These are phyloP conservation scores for Thelonectria discophora DNA, from an alignment of 2,329 filamentous ascomycete species.

Conservation along the genomic window DNA sequence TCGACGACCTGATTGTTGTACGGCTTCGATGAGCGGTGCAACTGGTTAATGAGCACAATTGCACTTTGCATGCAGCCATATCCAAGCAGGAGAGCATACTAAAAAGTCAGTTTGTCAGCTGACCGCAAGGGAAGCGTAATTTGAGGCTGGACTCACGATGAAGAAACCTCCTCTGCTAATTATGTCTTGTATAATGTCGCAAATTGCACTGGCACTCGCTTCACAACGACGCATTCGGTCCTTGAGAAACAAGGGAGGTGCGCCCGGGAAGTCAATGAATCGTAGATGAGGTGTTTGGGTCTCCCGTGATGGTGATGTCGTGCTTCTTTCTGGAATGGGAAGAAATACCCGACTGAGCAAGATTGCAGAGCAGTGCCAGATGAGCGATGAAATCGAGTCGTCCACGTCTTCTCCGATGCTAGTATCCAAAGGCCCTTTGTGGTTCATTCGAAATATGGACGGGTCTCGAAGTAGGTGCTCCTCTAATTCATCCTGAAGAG, in stretches of 20 bases:
- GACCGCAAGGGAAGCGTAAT: background rate
- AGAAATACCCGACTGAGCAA: slow-evolving; percentile 17
- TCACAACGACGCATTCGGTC: slow-evolving; percentile 22
- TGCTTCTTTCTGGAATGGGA: slow-evolving; percentile 9
- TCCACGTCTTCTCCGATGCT: background rate
- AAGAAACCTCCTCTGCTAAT: slow-evolving; percentile 11
- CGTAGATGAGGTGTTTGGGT: background rate
- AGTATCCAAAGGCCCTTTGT: background rate
- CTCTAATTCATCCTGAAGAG: slow-evolving; percentile 12
- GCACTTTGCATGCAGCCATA: slow-evolving; percentile 17
- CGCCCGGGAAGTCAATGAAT: slow-evolving; percentile 15
- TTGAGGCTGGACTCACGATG: background rate
- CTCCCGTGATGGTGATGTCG: background rate
- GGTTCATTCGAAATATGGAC: slow-evolving; percentile 6
- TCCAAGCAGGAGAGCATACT: slow-evolving; percentile 15
- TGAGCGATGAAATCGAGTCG: background rate
- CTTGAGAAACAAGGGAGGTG: slow-evolving; percentile 20
- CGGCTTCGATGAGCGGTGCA: slow-evolving; percentile 8
- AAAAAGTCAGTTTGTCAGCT: background rate
- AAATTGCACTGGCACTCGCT: slow-evolving; percentile 21
- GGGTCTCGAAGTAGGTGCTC: slow-evolving; percentile 12
- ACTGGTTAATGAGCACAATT: slow-evolving; percentile 6
- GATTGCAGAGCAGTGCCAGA: slow-evolving; percentile 18
- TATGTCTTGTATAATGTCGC: slow-evolving; percentile 8
- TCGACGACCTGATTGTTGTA: slow-evolving; percentile 4